A percentile compares a stretch with the other conserved stretches of the same genome.
These are phyloP conservation scores for Cytidiella melzeri DNA, from an alignment of 768 basidiomycete species.

Conservation along the genomic window DNA sequence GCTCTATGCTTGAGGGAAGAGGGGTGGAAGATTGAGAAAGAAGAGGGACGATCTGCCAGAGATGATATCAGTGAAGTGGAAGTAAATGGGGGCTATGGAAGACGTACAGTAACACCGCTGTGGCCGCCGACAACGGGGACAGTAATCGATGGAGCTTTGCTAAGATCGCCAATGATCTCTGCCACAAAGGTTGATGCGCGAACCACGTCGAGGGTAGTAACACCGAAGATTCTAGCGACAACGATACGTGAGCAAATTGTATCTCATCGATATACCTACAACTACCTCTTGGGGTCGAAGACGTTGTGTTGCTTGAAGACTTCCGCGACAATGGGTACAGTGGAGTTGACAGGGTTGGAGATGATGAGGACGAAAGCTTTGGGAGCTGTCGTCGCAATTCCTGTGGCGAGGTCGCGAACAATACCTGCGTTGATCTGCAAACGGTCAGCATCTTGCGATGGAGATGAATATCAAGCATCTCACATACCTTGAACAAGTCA, in stretches of 20 bases:
- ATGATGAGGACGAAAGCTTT: slow-evolving; percentile 95
- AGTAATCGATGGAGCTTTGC: slow-evolving; percentile 52
- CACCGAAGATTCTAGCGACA: slow-evolving; percentile 81
- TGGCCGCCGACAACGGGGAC: slow-evolving; percentile 96
- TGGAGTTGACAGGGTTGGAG: slow-evolving; percentile 99
- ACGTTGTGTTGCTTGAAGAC: slow-evolving; percentile 90
- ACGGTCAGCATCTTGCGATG: slow-evolving; percentile 1
- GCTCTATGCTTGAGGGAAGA: slow-evolving; percentile 52
- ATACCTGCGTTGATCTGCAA: slow-evolving; percentile 95
- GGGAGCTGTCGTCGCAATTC: slow-evolving; percentile 76
- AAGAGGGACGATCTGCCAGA: slow-evolving; percentile 75
- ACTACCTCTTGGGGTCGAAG: slow-evolving; percentile 85
- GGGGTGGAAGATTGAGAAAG: slow-evolving; percentile 85
- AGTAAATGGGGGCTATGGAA: background rate
- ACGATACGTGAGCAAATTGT: slow-evolving; percentile 3
- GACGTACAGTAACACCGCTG: slow-evolving; percentile 79
- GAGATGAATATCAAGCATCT: background rate
- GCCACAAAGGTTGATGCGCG: slow-evolving; percentile 96
- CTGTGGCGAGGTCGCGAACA: slow-evolving; percentile 86
- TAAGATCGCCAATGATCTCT: slow-evolving; percentile 62
- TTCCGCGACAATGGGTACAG: slow-evolving; percentile 94
- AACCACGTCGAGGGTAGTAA: slow-evolving; percentile 96
- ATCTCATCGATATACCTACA: background rate
- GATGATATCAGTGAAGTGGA: background rate
- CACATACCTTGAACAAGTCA: slow-evolving; percentile 85